These are phyloP conservation scores for Microdochium bolleyi DNA, from an alignment of 2,329 filamentous ascomycete species.

Conservation along the genomic window DNA sequence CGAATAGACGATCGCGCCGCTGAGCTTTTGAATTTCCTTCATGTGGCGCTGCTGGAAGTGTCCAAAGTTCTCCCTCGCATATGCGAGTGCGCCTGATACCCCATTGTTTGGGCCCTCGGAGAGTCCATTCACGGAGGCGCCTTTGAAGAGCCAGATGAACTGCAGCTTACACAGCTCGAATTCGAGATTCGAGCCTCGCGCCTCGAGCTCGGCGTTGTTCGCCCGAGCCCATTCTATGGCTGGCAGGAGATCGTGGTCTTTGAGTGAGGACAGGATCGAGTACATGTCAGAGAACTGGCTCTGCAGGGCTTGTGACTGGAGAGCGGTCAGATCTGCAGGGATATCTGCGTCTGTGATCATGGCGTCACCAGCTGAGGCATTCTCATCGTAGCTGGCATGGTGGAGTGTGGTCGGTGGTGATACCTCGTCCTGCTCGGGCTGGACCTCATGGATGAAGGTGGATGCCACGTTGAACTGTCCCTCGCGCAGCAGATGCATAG, in stretches of 20 bases:
- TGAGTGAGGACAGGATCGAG: slow-evolving; percentile 71
- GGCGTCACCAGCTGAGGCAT: slow-evolving; percentile 9
- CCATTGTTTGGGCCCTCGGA: slow-evolving; percentile 45
- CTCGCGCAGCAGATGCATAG: slow-evolving; percentile 92
- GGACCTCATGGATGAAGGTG: slow-evolving; percentile 71
- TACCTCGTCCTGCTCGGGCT: slow-evolving; percentile 15
- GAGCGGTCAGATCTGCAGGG: slow-evolving; percentile 43
- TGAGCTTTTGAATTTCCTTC: slow-evolving; percentile 72
- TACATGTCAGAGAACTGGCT: slow-evolving; percentile 86
- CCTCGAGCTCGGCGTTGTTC: slow-evolving; percentile 65
- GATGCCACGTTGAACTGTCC: slow-evolving; percentile 85
- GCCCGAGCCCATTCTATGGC: slow-evolving; percentile 81
- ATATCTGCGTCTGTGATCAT: slow-evolving; percentile 20
- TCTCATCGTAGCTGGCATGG: slow-evolving; percentile 3
- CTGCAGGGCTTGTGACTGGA: slow-evolving; percentile 63
- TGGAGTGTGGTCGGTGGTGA: slow-evolving; percentile 1
- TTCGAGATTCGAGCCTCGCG: slow-evolving; percentile 83
- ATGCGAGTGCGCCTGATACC: slow-evolving; percentile 59
- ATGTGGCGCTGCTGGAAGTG: slow-evolving; percentile 69
- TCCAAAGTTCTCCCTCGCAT: slow-evolving; percentile 67
- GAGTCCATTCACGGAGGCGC: slow-evolving; percentile 43
- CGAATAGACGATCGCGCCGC: slow-evolving; percentile 71
- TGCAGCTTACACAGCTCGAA: slow-evolving; percentile 90
- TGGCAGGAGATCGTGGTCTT: slow-evolving; percentile 64
- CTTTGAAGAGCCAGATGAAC: slow-evolving; percentile 81